Evolutionary conservation across 1,139 yeast genomes (phyloP).

Genomic region (Geotrichum restrictum): DNA sequence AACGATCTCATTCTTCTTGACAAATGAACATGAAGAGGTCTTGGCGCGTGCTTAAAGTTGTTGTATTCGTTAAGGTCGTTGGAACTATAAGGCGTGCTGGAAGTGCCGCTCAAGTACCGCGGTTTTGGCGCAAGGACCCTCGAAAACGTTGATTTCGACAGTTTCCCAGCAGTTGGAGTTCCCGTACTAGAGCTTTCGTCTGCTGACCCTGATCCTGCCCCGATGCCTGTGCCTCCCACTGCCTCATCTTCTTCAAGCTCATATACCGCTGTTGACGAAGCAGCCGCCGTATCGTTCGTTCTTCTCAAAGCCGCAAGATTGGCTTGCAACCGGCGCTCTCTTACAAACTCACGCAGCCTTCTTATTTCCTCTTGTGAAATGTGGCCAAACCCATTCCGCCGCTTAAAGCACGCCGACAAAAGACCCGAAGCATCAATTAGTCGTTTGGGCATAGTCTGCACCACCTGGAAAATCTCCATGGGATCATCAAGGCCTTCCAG

Average conservation of each 20-base stretch:
- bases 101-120: no score
- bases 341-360: constrained; percentile 72
- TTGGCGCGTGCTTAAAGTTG: constrained; percentile 9
- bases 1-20: constrained; percentile 11
- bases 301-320: constrained; percentile 10
- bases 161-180: no score
- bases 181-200: no score
- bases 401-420: constrained; percentile 70
- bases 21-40: constrained; percentile 11
- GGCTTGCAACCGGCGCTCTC: constrained; percentile 27
- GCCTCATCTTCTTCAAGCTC: no score
- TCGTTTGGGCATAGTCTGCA: constrained; percentile 77
- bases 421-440: constrained; percentile 66
- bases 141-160: no score
- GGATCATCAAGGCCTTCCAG: constrained; percentile 52
- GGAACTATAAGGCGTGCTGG: neutral
- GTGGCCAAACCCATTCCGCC: constrained; percentile 69
- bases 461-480: constrained; percentile 79
- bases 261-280: neutral
- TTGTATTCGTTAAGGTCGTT: constrained; percentile 8
- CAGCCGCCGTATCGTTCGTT: neutral
- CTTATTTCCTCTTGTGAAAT: constrained; percentile 78
- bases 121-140: no score
- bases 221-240: no score
- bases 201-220: neutral